phyloP scores from a whole-genome alignment of 1,139 yeast species.

The Candida tropicalis region DNA sequence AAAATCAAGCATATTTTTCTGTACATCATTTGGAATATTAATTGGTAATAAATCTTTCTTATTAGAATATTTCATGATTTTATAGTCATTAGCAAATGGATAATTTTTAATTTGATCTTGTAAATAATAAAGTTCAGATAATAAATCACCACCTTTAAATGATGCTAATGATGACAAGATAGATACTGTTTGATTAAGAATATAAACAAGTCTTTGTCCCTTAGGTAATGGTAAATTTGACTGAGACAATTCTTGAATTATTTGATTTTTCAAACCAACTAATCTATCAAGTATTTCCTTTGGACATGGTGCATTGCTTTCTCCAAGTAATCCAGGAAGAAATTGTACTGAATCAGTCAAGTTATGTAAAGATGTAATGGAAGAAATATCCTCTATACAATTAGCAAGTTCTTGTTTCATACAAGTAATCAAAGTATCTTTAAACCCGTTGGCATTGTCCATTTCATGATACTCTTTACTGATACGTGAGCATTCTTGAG shows the following conservation, averaged over 20 bases:
- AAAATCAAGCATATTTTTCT: constrained; percentile 8
- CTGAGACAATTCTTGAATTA: constrained; percentile 15
- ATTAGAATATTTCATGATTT: constrained; percentile 10
- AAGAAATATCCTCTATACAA: background rate
- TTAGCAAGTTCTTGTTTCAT: background rate
- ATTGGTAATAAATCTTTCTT: constrained; percentile 18
- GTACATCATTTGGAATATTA: background rate
- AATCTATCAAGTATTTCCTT: constrained; percentile 19
- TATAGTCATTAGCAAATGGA: constrained; percentile 36
- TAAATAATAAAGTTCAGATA: constrained; percentile 30
- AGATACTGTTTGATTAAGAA: constrained; percentile 22
- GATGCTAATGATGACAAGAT: constrained; percentile 29
- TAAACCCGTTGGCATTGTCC: background rate
- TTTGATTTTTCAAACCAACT: constrained; percentile 21
- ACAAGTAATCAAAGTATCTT: background rate
- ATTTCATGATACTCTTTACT: background rate
- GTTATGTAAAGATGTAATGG: background rate
- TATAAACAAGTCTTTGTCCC: constrained; percentile 4
- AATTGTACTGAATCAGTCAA: constrained; percentile 16
- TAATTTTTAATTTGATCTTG: constrained; percentile 37
- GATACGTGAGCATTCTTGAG: too few species aligned
- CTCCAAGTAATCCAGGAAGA: constrained; percentile 19
- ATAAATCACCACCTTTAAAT: constrained; percentile 23
- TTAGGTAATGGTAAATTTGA: constrained; percentile 13
- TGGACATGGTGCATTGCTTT: constrained; percentile 9